A percentile compares a stretch with the other conserved stretches of the same genome.
Evolutionary conservation across 2,329 filamentous ascomycete species (phyloP).

Genomic region (Colletotrichum lini): DNA sequence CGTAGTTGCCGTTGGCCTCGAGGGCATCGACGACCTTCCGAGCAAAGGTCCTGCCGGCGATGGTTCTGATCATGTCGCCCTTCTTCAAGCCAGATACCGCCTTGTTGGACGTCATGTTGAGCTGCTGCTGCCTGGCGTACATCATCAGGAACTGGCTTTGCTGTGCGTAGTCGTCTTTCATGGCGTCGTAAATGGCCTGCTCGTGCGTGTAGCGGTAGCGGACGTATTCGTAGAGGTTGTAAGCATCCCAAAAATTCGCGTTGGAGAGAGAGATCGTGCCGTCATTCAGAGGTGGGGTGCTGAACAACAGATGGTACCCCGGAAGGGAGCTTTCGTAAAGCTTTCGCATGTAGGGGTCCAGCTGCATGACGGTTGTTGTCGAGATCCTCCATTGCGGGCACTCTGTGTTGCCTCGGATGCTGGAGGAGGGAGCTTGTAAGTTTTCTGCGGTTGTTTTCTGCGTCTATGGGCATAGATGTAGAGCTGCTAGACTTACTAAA

Average conservation of each 20-base stretch:
- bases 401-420: constrained; percentile 55
- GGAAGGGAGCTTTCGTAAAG: constrained; percentile 49
- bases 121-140: constrained; percentile 80
- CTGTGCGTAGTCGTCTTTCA: constrained; percentile 53
- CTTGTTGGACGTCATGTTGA: constrained; percentile 66
- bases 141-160: constrained; percentile 67
- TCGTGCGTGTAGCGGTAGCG: constrained; percentile 69
- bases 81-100: constrained; percentile 66
- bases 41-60: constrained; percentile 69
- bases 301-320: constrained; percentile 63
- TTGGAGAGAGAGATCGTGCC: constrained; percentile 53
- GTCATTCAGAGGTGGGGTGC: constrained; percentile 51
- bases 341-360: constrained; percentile 45
- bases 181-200: constrained; percentile 53
- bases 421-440: constrained; percentile 35
- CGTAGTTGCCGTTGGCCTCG: constrained; percentile 56
- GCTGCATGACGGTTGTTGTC: constrained; percentile 46
- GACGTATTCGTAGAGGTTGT: constrained; percentile 69
- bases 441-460: neutral
- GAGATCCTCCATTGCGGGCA: constrained; percentile 57
- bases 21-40: constrained; percentile 60
- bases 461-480: no score
- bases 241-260: constrained; percentile 64
- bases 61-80: constrained; percentile 60
- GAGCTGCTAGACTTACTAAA: constrained; percentile 57